These are phyloP conservation scores for Phaseolus coccineus DNA, from an alignment of 331 rosid species.

Conservation along the genomic window DNA sequence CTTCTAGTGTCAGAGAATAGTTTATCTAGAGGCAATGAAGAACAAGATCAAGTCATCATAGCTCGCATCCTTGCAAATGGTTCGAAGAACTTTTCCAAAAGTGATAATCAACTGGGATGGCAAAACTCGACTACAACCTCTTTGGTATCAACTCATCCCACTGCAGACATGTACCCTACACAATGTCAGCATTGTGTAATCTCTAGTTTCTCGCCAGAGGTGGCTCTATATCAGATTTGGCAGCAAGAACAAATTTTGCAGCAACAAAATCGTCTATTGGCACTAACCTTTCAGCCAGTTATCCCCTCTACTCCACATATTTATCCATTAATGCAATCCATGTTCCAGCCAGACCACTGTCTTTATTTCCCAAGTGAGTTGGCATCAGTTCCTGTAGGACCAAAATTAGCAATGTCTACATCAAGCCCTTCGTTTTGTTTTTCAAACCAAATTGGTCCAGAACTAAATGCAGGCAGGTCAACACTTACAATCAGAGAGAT, in stretches of 20 bases:
- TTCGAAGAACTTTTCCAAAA: conserved; percentile 42
- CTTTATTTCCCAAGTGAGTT: conserved; percentile 68
- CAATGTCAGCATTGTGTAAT: conserved; percentile 58
- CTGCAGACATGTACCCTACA: conserved; percentile 49
- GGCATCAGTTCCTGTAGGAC: conserved; percentile 56
- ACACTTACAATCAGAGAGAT: conserved; percentile 78
- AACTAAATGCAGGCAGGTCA: conserved; percentile 59
- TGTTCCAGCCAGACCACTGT: conserved; percentile 60
- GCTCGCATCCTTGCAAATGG: conserved; percentile 66
- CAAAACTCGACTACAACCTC: conserved; percentile 47
- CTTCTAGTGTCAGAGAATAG: conserved; percentile 67
- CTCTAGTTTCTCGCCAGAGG: conserved; percentile 63
- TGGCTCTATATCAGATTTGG: conserved; percentile 74
- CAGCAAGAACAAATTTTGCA: conserved; percentile 73
- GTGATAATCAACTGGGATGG: conserved; percentile 45
- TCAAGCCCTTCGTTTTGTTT: conserved; percentile 64
- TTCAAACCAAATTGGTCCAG: conserved; percentile 56
- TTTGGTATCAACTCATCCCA: conserved; percentile 49
- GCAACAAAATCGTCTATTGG: conserved; percentile 62
- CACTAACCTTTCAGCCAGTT: conserved; percentile 62
- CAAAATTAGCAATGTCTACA: conserved; percentile 57
- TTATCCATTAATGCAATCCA: conserved; percentile 72
- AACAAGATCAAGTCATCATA: conserved; percentile 73
- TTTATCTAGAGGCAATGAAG: conserved; percentile 60
- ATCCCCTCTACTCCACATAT: conserved; percentile 58